Evolutionary conservation across 495 filamentous ascomycete genomes (phyloP).

Genomic region (Penicillium robsamsonii): DNA sequence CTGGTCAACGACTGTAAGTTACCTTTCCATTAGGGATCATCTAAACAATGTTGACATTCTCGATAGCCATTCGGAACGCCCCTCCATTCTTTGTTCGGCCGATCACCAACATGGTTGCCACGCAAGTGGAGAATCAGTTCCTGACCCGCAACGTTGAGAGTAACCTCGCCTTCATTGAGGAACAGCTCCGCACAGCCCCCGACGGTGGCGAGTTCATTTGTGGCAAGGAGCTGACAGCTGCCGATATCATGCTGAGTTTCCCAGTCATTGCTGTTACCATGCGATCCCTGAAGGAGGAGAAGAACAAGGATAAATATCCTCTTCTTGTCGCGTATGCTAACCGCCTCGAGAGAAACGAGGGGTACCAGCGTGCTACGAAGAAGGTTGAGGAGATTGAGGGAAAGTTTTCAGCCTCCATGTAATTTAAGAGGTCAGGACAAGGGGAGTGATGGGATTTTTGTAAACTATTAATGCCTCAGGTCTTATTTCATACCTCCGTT

Average conservation of each 20-base stretch:
- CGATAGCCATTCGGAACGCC: constrained; percentile 56
- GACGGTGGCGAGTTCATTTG: constrained; percentile 65
- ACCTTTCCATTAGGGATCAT: not conserved
- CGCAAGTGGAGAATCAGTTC: constrained; percentile 57
- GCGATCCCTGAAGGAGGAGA: constrained; percentile 46
- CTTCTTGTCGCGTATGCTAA: constrained; percentile 62
- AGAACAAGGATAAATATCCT: constrained; percentile 56
- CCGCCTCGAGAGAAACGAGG: constrained; percentile 58
- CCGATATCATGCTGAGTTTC: constrained; percentile 79
- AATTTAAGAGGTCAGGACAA: constrained; percentile 1
- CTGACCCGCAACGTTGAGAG: constrained; percentile 61
- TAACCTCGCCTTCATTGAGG: constrained; percentile 71
- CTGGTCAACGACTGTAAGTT: constrained; percentile 57
- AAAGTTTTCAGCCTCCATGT: constrained; percentile 46
- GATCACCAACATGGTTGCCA: constrained; percentile 62
- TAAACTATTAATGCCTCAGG: not conserved
- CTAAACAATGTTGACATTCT: not conserved
- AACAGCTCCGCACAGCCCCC: constrained; percentile 63
- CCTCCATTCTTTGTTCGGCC: constrained; percentile 85
- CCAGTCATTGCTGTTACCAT: constrained; percentile 57
- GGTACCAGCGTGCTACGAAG: constrained; percentile 57
- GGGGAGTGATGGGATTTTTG: not conserved
- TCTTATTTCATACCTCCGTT: constrained; percentile 4
- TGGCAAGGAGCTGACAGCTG: constrained; percentile 68
- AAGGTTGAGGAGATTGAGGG: constrained; percentile 64